Conservation (phyloP, 306 rosid species). For the Ceratonia siliqua region DNA sequence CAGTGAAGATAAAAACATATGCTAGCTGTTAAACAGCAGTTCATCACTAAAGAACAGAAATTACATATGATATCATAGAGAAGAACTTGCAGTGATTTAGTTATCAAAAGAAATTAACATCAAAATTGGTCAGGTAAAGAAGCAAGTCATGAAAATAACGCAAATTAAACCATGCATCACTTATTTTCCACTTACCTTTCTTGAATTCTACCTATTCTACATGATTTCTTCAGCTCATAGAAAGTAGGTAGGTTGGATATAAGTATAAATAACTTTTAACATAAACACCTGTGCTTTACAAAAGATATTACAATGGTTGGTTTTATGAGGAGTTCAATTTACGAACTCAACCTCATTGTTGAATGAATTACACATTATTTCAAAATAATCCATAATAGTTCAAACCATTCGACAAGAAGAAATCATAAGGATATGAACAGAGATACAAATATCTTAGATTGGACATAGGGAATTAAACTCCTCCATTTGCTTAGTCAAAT, state of each 20-base stretch:
- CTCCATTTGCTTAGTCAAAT: conserved; percentile 5
- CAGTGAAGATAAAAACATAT: neutral
- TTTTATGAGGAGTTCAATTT: neutral
- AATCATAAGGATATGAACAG: neutral
- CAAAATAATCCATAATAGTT: neutral
- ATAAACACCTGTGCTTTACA: neutral
- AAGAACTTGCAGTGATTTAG: neutral
- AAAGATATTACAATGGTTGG: neutral
- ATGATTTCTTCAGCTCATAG: neutral
- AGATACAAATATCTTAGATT: neutral
- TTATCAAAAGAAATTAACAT: conserved; percentile 13
- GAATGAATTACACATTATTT: neutral
- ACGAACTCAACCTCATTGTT: neutral
- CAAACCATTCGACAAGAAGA: neutral
- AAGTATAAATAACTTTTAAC: neutral
- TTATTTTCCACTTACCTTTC: neutral
- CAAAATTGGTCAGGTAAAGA: neutral
- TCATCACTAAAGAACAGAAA: conserved; percentile 5
- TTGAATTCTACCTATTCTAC: neutral
- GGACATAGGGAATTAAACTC: neutral
- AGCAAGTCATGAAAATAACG: neutral
- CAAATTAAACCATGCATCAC: conserved; percentile 42
- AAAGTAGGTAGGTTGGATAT: neutral
- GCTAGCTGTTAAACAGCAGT: no score
- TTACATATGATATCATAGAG: neutral